phyloP scores from a whole-genome alignment of 2,329 filamentous ascomycete genomes.

The Aspergillus sp. region DNA sequence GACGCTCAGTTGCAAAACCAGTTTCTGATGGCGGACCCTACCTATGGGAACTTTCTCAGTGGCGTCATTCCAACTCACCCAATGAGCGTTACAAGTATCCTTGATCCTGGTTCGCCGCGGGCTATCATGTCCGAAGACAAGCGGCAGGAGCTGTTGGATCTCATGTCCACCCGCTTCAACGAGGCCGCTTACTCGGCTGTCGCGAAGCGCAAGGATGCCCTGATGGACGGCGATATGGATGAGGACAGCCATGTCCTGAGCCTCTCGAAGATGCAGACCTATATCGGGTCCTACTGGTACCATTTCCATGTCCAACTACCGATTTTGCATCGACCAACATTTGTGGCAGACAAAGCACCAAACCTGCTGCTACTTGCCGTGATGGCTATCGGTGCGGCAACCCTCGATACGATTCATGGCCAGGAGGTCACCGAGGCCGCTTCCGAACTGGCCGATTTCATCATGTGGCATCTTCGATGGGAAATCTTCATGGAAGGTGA shows the following conservation, averaged over 20 bases:
- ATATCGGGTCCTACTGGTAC: conserved; percentile 91
- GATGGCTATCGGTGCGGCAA: conserved; percentile 90
- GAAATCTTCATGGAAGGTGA: conserved; percentile 91
- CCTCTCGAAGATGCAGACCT: conserved; percentile 92
- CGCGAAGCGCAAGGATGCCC: conserved; percentile 73
- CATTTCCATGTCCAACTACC: conserved; percentile 94
- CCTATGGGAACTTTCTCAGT: conserved; percentile 53
- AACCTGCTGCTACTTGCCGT: conserved; percentile 84
- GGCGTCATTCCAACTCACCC: conserved; percentile 68
- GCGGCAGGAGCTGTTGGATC: conserved; percentile 77
- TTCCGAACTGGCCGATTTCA: conserved; percentile 83
- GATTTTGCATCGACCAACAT: conserved; percentile 92
- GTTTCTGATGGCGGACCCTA: conserved; percentile 56
- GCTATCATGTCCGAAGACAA: conserved; percentile 85
- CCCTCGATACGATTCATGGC: conserved; percentile 81
- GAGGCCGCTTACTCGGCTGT: conserved; percentile 76
- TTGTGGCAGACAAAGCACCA: conserved; percentile 83
- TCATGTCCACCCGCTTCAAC: conserved; percentile 81
- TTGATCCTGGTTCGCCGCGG: conserved; percentile 80
- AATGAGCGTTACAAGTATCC: conserved; percentile 85
- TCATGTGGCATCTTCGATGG: conserved; percentile 93
- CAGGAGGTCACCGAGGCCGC: conserved; percentile 73
- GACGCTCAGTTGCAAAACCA: conserved; percentile 54
- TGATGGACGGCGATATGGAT: conserved; percentile 78
- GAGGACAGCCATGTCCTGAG: conserved; percentile 69